Conservation (phyloP, 768 basidiomycete genomes). For the Jaapia argillacea region DNA sequence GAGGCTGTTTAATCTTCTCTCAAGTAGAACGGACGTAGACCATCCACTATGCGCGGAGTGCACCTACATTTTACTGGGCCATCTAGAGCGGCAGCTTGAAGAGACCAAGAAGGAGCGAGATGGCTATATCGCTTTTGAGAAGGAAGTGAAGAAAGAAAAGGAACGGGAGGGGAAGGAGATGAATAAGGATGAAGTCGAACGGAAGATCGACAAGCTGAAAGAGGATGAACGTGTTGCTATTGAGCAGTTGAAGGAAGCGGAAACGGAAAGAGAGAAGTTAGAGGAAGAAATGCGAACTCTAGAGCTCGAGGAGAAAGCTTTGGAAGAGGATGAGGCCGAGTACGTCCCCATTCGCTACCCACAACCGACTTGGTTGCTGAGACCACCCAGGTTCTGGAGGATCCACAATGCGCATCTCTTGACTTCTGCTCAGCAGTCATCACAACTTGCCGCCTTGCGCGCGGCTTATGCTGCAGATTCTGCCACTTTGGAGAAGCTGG, state of each 20-base stretch:
- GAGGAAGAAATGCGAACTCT: constrained; percentile 61
- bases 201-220: constrained; percentile 64
- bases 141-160: constrained; percentile 72
- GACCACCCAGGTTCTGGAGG: constrained; percentile 77
- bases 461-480: constrained; percentile 75
- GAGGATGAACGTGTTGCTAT: constrained; percentile 58
- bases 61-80: constrained; percentile 68
- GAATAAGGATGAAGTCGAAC: constrained; percentile 56
- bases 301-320: constrained; percentile 65
- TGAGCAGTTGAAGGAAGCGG: constrained; percentile 66
- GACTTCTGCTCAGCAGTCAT: constrained; percentile 51
- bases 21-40: constrained; percentile 71
- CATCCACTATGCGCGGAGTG: constrained; percentile 96
- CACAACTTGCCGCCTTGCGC: constrained; percentile 61
- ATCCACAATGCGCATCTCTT: constrained; percentile 66
- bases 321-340: constrained; percentile 83
- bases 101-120: constrained; percentile 89
- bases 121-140: constrained; percentile 89
- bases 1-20: constrained; percentile 67
- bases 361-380: background rate
- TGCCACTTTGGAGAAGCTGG: constrained; percentile 70
- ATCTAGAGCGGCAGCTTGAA: constrained; percentile 73
- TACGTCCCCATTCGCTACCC: no score
- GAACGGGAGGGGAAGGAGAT: constrained; percentile 58
- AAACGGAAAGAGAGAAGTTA: constrained; percentile 67